A percentile compares a stretch with the other conserved stretches of the same genome.
Conservation (phyloP, 306 rosid genomes). For the Begonia fuchsioides region DNA sequence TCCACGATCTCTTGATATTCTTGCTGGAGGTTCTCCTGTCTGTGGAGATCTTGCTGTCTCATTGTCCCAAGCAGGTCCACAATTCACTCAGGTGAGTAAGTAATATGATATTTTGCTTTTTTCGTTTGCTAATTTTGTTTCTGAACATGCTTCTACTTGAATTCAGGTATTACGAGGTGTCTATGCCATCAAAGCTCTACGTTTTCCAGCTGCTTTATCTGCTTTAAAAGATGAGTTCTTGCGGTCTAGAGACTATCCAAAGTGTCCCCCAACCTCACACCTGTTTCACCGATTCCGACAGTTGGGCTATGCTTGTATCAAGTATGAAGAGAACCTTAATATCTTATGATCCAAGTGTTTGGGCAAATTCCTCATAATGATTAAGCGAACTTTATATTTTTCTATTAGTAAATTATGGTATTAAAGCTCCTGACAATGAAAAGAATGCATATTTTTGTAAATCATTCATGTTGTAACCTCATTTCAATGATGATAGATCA, state of each 20-base stretch:
- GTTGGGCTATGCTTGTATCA: constrained; percentile 87
- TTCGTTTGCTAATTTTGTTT: background rate
- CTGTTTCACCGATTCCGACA: constrained; percentile 82
- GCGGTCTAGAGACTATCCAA: constrained; percentile 97
- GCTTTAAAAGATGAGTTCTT: constrained; percentile 78
- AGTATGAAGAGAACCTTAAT: constrained; percentile 34
- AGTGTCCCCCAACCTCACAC: constrained; percentile 94
- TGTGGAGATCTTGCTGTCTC: constrained; percentile 99
- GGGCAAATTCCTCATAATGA: background rate
- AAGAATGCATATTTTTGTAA: too few relatives aligned
- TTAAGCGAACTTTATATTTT: background rate
- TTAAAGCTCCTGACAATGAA: too few relatives aligned
- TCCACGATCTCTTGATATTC: constrained; percentile 91
- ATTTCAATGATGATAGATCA: too few relatives aligned
- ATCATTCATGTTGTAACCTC: too few relatives aligned
- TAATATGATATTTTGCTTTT: constrained; percentile 4
- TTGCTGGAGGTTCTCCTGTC: constrained; percentile 92
- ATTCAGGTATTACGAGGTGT: constrained; percentile 77
- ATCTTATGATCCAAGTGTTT: constrained; percentile 7
- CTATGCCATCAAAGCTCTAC: constrained; percentile 88
- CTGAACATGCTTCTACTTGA: constrained; percentile 19
- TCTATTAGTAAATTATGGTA: too few relatives aligned
- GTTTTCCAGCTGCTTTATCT: constrained; percentile 72
- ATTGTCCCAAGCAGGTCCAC: constrained; percentile 96
- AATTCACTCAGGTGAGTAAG: constrained; percentile 74